Evolutionary conservation across 1,284 basidiomycete genomes (phyloP).

Genomic region (Cutaneotrichosporon mucoides): DNA sequence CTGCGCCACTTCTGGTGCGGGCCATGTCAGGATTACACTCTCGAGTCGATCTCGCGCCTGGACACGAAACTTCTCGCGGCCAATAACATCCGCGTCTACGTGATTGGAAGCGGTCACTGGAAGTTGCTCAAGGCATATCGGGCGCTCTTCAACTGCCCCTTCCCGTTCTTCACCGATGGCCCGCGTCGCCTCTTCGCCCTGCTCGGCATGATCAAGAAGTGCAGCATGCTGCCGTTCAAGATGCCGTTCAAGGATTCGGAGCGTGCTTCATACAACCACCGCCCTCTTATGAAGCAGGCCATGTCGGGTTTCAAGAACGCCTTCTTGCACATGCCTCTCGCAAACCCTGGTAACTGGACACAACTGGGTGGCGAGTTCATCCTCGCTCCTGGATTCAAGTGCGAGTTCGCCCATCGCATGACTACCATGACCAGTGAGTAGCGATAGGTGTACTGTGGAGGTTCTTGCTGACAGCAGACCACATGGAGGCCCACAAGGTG

Average conservation of each 20-base stretch:
- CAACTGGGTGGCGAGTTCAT: slow-evolving; percentile 50
- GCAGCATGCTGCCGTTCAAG: slow-evolving; percentile 43
- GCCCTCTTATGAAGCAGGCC: slow-evolving; percentile 1
- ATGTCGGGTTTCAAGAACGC: slow-evolving; percentile 38
- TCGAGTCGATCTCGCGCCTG: slow-evolving; percentile 37
- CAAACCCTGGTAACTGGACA: slow-evolving; percentile 37
- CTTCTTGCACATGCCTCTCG: slow-evolving; percentile 36
- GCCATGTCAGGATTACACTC: slow-evolving; percentile 47
- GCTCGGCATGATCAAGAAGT: slow-evolving; percentile 40
- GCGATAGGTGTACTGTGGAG: not conserved
- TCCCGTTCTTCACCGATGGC: slow-evolving; percentile 45
- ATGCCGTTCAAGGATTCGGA: slow-evolving; percentile 1
- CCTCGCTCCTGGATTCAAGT: slow-evolving; percentile 34
- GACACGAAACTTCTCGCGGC: slow-evolving; percentile 37
- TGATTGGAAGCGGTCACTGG: slow-evolving; percentile 46
- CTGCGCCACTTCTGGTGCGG: slow-evolving; percentile 48
- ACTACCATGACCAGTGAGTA: slow-evolving; percentile 39
- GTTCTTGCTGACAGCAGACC: slow-evolving; percentile 22
- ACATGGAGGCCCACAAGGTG: slow-evolving; percentile 46
- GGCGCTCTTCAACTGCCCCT: slow-evolving; percentile 45
- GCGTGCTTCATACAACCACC: slow-evolving; percentile 1
- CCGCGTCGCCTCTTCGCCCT: slow-evolving; percentile 39
- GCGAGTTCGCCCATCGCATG: slow-evolving; percentile 49
- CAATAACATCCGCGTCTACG: slow-evolving; percentile 37
- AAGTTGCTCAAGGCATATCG: slow-evolving; percentile 46